Percentiles rank a stretch among this genome's conserved stretches.
Evolutionary conservation across 257 asterid species (phyloP).

Genomic region (Nicotiana sylvestris): DNA sequence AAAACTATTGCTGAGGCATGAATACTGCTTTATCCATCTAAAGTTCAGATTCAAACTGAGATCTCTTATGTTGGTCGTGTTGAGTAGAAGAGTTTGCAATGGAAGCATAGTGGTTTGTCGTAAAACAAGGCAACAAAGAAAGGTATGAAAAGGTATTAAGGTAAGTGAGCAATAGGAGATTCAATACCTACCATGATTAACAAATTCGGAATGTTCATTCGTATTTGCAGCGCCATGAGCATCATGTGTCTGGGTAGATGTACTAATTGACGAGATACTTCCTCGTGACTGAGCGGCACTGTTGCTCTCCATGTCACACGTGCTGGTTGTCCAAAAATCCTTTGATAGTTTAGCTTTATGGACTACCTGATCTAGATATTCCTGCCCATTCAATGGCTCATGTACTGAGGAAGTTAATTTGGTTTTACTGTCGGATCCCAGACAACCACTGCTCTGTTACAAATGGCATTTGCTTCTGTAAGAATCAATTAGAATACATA

Average conservation of each 20-base stretch:
- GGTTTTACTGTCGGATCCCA: slow-evolving; percentile 59
- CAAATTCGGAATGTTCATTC: slow-evolving; percentile 49
- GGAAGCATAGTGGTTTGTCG: background rate
- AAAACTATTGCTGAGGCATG: background rate
- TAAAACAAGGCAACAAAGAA: background rate
- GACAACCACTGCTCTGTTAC: slow-evolving; percentile 94
- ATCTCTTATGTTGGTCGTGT: background rate
- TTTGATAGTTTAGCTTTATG: slow-evolving; percentile 42
- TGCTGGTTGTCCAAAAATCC: slow-evolving; percentile 64
- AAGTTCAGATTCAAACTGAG: background rate
- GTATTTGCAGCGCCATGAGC: slow-evolving; percentile 46
- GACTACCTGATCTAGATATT: slow-evolving; percentile 17
- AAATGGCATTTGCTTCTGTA: slow-evolving; percentile 35
- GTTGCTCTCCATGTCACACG: slow-evolving; percentile 48
- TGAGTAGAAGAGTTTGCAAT: background rate
- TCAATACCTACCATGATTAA: slow-evolving; percentile 60
- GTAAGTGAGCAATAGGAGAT: slow-evolving; percentile 1
- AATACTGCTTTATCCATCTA: background rate
- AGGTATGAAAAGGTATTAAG: background rate
- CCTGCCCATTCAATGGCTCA: slow-evolving; percentile 37
- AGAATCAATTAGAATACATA: slow-evolving; percentile 27
- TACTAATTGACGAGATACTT: slow-evolving; percentile 59
- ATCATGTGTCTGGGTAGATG: slow-evolving; percentile 48
- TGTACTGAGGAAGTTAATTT: slow-evolving; percentile 39
- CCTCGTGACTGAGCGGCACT: slow-evolving; percentile 52